Conservation (phyloP, 2,329 filamentous ascomycete species). For the Trichoderma polysporum region DNA sequence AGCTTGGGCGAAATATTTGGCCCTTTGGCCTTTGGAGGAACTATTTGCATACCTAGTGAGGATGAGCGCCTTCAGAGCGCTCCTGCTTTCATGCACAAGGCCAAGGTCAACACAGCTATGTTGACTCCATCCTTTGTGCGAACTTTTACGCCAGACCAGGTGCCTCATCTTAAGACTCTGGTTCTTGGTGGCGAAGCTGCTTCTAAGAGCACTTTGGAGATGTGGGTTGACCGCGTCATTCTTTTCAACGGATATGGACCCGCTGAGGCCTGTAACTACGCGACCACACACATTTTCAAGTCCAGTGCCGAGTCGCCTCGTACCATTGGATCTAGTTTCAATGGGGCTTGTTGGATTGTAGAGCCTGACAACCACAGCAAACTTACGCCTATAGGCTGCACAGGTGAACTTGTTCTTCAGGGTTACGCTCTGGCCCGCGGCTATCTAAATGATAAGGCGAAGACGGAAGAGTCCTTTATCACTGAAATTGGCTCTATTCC, state of each 20-base stretch:
- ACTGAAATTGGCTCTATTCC: slow-evolving; percentile 29
- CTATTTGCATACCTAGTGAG: slow-evolving; percentile 16
- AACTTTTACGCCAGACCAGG: slow-evolving; percentile 10
- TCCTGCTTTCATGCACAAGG: slow-evolving; percentile 4
- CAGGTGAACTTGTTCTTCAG: slow-evolving; percentile 38
- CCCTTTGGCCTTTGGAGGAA: slow-evolving; percentile 11
- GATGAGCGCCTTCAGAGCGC: slow-evolving; percentile 6
- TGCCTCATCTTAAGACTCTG: slow-evolving; percentile 18
- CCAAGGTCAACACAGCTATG: slow-evolving; percentile 13
- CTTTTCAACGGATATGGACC: slow-evolving; percentile 44
- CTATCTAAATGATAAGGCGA: slow-evolving; percentile 43
- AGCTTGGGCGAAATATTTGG: slow-evolving; percentile 18
- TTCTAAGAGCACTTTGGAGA: not conserved
- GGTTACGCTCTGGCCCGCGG: slow-evolving; percentile 48
- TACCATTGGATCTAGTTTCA: slow-evolving; percentile 15
- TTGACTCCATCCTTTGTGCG: slow-evolving; percentile 16
- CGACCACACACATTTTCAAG: not conserved
- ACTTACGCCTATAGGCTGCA: slow-evolving; percentile 27
- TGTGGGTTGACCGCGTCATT: slow-evolving; percentile 29
- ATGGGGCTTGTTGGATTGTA: slow-evolving; percentile 26
- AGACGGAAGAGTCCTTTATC: slow-evolving; percentile 51
- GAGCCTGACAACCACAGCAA: slow-evolving; percentile 24
- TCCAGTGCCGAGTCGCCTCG: not conserved
- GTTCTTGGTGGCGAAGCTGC: slow-evolving; percentile 19
- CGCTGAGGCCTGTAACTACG: slow-evolving; percentile 39